A percentile compares a stretch with the other conserved stretches of the same genome.
phyloP scores from a whole-genome alignment of 2,329 filamentous ascomycete species.

The Hymenoscyphus fructigenus region DNA sequence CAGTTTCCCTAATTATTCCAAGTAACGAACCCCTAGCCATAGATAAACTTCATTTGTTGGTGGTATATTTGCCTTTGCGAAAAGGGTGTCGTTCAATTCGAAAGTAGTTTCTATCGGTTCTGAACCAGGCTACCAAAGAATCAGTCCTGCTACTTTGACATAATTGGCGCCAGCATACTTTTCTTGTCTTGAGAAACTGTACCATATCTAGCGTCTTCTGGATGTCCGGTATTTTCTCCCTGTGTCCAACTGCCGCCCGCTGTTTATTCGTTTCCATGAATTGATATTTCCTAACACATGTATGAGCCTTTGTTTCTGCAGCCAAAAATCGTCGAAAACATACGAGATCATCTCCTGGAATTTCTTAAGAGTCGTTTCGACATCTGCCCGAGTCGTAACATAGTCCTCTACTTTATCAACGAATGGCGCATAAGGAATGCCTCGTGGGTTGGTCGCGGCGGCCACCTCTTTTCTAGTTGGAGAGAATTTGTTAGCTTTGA shows the following conservation, averaged over 20 bases:
- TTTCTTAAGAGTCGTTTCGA: constrained; percentile 75
- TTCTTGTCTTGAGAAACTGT: constrained; percentile 74
- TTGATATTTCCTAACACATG: constrained; percentile 82
- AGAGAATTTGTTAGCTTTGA: constrained; percentile 16
- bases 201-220: constrained; percentile 94
- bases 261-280: constrained; percentile 98
- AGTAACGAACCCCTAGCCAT: constrained; percentile 79
- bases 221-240: constrained; percentile 96
- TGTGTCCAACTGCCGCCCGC: constrained; percentile 74
- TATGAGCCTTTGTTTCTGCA: constrained; percentile 18
- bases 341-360: constrained; percentile 96
- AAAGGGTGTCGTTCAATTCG: constrained; percentile 94
- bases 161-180: constrained; percentile 48
- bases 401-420: constrained; percentile 89
- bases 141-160: constrained; percentile 17
- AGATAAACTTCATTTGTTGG: constrained; percentile 90
- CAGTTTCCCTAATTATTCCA: neutral
- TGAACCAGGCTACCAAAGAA: constrained; percentile 37
- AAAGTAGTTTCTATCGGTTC: constrained; percentile 89
- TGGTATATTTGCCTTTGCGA: constrained; percentile 80
- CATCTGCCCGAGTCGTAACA: constrained; percentile 73
- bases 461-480: constrained; percentile 48
- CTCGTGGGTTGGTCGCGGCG: constrained; percentile 70
- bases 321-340: constrained; percentile 24
- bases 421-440: constrained; percentile 81